Evolutionary conservation across 768 basidiomycete genomes (phyloP).

Genomic region (Rhizopogon roseolus): DNA sequence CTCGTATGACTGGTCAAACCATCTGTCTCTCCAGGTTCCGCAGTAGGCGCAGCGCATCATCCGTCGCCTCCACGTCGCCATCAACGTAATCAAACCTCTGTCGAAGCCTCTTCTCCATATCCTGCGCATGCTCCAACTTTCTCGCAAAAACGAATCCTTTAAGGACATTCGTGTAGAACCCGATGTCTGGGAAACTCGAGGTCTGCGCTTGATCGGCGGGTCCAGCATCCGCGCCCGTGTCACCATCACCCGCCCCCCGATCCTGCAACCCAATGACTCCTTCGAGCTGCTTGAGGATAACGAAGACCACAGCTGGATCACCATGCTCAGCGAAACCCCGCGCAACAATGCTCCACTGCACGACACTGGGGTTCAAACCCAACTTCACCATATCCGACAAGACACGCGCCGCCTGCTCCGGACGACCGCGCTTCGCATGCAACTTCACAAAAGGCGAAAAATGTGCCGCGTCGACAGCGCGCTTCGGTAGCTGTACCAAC

Average conservation of each 20-base stretch:
- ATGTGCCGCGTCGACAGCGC: conserved; percentile 29
- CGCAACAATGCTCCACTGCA: conserved; percentile 49
- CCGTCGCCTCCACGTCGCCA: conserved; percentile 19
- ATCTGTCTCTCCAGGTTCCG: conserved; percentile 11
- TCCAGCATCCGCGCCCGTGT: neutral
- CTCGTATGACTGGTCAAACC: neutral
- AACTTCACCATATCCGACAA: conserved; percentile 49
- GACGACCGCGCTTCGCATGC: conserved; percentile 28
- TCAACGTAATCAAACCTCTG: conserved; percentile 15
- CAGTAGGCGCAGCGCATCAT: conserved; percentile 16
- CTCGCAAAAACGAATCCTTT: conserved; percentile 30
- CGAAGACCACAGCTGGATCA: conserved; percentile 29
- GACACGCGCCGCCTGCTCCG: conserved; percentile 32
- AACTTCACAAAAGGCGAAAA: conserved; percentile 53
- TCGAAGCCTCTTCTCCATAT: conserved; percentile 25
- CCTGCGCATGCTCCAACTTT: conserved; percentile 23
- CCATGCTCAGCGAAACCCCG: conserved; percentile 39
- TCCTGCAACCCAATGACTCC: neutral
- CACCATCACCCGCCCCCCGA: neutral
- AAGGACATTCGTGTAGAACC: conserved; percentile 34
- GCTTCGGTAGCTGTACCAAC: conserved; percentile 16
- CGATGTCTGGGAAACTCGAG: conserved; percentile 10
- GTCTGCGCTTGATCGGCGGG: neutral
- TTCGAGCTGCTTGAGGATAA: conserved; percentile 41
- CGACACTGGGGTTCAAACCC: conserved; percentile 38